Evolutionary conservation across 257 asterid genomes (phyloP), one percentile per base, ranked within the genome.

Genomic region (Asclepias syriaca): DNA sequence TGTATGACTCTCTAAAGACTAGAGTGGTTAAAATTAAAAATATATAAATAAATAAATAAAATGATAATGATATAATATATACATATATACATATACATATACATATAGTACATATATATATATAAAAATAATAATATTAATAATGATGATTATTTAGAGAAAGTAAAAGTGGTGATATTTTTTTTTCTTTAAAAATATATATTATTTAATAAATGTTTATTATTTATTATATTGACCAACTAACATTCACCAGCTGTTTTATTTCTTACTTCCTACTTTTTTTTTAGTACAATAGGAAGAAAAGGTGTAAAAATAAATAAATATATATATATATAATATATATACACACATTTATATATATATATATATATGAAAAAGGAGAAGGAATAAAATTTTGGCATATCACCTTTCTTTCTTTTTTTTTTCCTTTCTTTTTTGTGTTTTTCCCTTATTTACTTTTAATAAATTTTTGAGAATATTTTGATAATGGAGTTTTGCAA

Each of bases 181-280:
- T 43, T 43, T 43, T 43, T 40, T 7, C 6, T 43, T 43, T 1
- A 7, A 7, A 43, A 43, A 43, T 43, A 43, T 6, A 43, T 43
- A 43, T 43, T 43, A 6, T 34, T 56, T 29, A 5, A 32, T 29
- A 19, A 61, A 61, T 1, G 5, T 16, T 61, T 61, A 32, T 61
- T 63, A 63, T n/a, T 46, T 45, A 66, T 43, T 66, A 66, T 63
- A 24, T 66, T 45, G 40, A 66, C 56, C 54, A 66, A 21, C 56
- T 49, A 66, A 66, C 27, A 32, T 40, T 21, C 56, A 43, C 71
- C 56, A 34, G 48, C 71, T n/a, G 57, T 29, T 22, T 66, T n/a
- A 43, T 45, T 66, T 66, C 13, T 46, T 66, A 46, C 56, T 53
- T 46, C 39, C 57, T 43, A 66, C 71, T 46, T 48, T 27, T 55